These are phyloP conservation scores for Epichloe gansuensis DNA, from an alignment of 2,329 filamentous ascomycete species.

Conservation along the genomic window DNA sequence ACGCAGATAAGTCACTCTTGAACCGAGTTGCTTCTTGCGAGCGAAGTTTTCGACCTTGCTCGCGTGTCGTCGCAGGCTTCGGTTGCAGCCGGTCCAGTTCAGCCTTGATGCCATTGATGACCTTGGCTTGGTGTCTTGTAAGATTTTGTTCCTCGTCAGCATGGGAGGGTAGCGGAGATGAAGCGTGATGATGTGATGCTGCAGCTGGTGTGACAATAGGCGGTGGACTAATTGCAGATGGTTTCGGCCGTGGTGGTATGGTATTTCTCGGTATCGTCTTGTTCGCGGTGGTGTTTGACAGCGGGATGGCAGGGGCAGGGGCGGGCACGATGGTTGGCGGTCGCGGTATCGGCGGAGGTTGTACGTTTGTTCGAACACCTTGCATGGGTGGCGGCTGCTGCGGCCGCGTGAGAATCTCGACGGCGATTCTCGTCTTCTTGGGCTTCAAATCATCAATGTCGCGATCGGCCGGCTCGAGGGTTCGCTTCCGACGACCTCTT, in stretches of 20 bases:
- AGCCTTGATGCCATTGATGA: conserved; percentile 49
- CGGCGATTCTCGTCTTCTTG: conserved; percentile 40
- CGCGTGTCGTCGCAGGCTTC: conserved; percentile 30
- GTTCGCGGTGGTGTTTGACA: conserved; percentile 5
- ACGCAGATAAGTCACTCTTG: conserved; percentile 83
- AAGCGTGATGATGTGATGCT: conserved; percentile 5
- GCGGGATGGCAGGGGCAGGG: conserved; percentile 3
- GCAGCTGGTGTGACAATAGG: conserved; percentile 2
- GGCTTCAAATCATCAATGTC: conserved; percentile 32
- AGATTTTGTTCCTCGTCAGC: conserved; percentile 18
- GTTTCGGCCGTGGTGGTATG: not conserved
- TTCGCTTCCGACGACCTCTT: conserved; percentile 35
- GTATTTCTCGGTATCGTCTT: not conserved
- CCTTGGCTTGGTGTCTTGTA: conserved; percentile 45
- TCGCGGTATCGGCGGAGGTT: conserved; percentile 16
- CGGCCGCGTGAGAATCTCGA: conserved; percentile 33
- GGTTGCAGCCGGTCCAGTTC: conserved; percentile 47
- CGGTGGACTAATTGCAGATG: not conserved
- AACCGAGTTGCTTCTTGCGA: conserved; percentile 76
- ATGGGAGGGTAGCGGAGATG: conserved; percentile 6
- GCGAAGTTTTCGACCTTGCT: conserved; percentile 66
- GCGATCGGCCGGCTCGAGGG: conserved; percentile 30
- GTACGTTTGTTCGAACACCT: conserved; percentile 12
- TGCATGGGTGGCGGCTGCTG: conserved; percentile 17
- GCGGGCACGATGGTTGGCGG: conserved; percentile 11